These are phyloP conservation scores for Claviceps sorghi DNA, from an alignment of 2,329 filamentous ascomycete genomes.

Conservation along the genomic window DNA sequence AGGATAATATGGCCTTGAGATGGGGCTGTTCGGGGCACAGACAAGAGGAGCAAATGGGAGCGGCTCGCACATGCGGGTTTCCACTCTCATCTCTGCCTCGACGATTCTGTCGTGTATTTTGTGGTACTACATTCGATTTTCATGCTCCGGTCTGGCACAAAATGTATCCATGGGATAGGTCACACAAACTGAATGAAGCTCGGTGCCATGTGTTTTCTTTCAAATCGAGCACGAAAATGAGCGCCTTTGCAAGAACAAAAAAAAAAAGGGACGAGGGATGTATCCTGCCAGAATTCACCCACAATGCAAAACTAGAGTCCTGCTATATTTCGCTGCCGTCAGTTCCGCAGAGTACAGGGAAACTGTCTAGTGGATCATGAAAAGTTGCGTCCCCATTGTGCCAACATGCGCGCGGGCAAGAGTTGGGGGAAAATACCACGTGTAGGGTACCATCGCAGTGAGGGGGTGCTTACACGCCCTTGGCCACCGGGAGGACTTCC, in stretches of 20 bases:
- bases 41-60: conserved; percentile 12
- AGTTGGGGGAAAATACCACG: not conserved
- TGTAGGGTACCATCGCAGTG: not conserved
- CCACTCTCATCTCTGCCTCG: conserved; percentile 17
- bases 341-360: not conserved
- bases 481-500: not conserved
- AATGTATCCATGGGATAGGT: conserved; percentile 4
- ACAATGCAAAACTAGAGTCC: not conserved
- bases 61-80: conserved; percentile 7
- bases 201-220: not conserved
- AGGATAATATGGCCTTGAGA: not conserved
- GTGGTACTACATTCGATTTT: conserved; percentile 12
- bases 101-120: conserved; percentile 15
- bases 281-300: not conserved
- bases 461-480: not conserved
- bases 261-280: not conserved
- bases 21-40: not conserved
- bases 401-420: not conserved
- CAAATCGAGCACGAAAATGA: not conserved
- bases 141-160: conserved; percentile 10
- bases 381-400: not conserved
- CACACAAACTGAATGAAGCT: not conserved
- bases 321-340: not conserved
- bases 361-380: too few relatives aligned
- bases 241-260: not conserved